These are phyloP conservation scores for Fusarium incarnatum DNA, from an alignment of 2,329 filamentous ascomycete species.

Conservation along the genomic window DNA sequence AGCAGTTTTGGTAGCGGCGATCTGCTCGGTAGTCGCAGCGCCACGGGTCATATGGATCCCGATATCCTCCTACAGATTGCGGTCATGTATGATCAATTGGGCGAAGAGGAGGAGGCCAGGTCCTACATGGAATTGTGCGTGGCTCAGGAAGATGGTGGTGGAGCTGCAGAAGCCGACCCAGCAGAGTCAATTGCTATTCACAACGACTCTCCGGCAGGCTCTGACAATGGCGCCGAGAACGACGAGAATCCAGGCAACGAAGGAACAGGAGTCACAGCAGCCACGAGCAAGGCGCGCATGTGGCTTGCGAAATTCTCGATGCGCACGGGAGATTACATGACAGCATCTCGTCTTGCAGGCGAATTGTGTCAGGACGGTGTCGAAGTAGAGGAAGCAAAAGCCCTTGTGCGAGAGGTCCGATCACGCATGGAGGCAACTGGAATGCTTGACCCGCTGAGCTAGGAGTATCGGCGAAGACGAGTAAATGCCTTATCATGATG, in stretches of 20 bases:
- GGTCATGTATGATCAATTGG: constrained; percentile 83
- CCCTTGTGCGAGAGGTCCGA: constrained; percentile 86
- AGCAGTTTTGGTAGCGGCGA: constrained; percentile 65
- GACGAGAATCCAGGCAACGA: constrained; percentile 54
- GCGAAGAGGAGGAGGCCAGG: constrained; percentile 82
- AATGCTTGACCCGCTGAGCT: constrained; percentile 45
- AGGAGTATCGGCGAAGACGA: constrained; percentile 33
- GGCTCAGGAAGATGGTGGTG: constrained; percentile 85
- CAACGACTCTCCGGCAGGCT: constrained; percentile 61
- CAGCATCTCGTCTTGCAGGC: constrained; percentile 83
- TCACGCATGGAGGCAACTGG: constrained; percentile 73
- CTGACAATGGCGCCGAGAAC: constrained; percentile 54
- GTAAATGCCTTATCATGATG: constrained; percentile 8
- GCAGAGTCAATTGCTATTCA: constrained; percentile 66
- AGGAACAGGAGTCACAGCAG: constrained; percentile 87
- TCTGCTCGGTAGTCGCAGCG: constrained; percentile 61
- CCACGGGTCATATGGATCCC: constrained; percentile 78
- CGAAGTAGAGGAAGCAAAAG: constrained; percentile 97
- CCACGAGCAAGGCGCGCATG: constrained; percentile 91
- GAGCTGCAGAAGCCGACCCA: constrained; percentile 55
- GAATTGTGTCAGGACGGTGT: constrained; percentile 96
- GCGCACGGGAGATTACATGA: constrained; percentile 76
- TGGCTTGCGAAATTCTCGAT: constrained; percentile 92
- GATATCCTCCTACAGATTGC: constrained; percentile 93
- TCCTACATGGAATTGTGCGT: constrained; percentile 97